These are phyloP conservation scores for Xylariaceae sp. DNA, from an alignment of 2,329 filamentous ascomycete genomes.

Conservation along the genomic window DNA sequence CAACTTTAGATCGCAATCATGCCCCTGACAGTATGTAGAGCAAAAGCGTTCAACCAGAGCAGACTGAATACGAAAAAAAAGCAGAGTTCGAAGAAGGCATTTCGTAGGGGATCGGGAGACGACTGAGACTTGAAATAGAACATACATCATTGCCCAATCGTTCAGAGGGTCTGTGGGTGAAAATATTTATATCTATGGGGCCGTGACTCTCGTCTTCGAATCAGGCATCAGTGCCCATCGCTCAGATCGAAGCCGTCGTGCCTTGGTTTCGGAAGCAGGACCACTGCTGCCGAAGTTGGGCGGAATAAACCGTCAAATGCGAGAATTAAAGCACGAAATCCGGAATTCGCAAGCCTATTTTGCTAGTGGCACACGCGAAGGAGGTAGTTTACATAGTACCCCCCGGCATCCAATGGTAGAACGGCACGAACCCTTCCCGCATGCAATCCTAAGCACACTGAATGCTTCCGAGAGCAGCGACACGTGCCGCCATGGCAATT, in stretches of 20 bases:
- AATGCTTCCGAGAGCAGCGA: not conserved
- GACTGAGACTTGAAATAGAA: slow-evolving; percentile 11
- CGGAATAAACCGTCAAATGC: not conserved
- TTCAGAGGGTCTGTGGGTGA: not conserved
- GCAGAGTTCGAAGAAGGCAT: slow-evolving; percentile 46
- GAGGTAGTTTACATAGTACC: not conserved
- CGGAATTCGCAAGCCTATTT: not conserved
- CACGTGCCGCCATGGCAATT: too few relatives aligned
- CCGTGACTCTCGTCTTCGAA: too few relatives aligned
- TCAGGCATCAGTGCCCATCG: too few relatives aligned
- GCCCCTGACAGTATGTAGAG: slow-evolving; percentile 33
- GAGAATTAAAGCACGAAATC: not conserved
- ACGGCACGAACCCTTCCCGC: not conserved
- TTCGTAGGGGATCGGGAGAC: slow-evolving; percentile 33
- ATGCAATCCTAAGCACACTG: not conserved
- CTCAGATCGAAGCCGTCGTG: too few relatives aligned
- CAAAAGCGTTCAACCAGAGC: slow-evolving; percentile 41
- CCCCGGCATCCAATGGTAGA: not conserved
- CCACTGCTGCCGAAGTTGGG: too few relatives aligned
- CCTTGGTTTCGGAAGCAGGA: too few relatives aligned
- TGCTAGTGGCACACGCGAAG: not conserved
- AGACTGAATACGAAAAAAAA: slow-evolving; percentile 46
- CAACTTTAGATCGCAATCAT: not conserved
- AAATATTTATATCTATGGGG: not conserved
- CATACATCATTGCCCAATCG: not conserved